A percentile compares a stretch with the other conserved stretches of the same genome.
Conservation (phyloP, 495 filamentous ascomycete species). For the Massariosphaeria phaeospora region DNA sequence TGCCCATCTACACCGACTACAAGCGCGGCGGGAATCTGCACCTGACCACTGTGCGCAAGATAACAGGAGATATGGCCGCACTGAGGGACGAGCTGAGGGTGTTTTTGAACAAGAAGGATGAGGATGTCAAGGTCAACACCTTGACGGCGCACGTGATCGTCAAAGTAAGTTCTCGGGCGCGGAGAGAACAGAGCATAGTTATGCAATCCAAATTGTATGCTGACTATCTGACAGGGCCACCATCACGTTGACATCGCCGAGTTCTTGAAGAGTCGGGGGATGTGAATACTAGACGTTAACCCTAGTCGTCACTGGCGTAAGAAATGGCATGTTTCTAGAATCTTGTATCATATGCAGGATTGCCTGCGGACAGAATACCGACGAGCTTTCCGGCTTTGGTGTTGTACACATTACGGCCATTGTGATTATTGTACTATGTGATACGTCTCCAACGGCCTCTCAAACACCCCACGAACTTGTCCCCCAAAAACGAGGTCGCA, state of each 20-base stretch:
- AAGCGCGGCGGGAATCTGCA: slow-evolving; percentile 75
- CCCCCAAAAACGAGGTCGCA: too few species aligned
- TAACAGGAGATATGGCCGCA: slow-evolving; percentile 55
- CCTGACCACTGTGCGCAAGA: slow-evolving; percentile 69
- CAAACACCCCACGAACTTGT: too few species aligned
- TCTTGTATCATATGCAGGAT: too few species aligned
- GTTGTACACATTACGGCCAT: too few species aligned
- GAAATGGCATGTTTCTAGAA: too few species aligned
- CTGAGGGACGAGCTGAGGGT: slow-evolving; percentile 39
- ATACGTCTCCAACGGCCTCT: too few species aligned
- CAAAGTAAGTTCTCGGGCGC: slow-evolving; percentile 8
- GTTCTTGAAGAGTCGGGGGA: slow-evolving; percentile 1
- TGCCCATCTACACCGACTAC: slow-evolving; percentile 70
- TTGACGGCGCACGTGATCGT: slow-evolving; percentile 40
- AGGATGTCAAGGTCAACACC: slow-evolving; percentile 38
- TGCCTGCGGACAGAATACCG: too few species aligned
- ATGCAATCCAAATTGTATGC: not conserved
- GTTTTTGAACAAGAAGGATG: slow-evolving; percentile 34
- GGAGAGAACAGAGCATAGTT: not conserved
- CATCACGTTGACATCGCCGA: not conserved
- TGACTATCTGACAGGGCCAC: not conserved
- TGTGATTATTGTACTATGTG: too few species aligned
- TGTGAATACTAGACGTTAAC: too few species aligned
- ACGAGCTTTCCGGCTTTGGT: too few species aligned
- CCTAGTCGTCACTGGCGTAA: too few species aligned